Evolutionary conservation across 306 rosid genomes (phyloP), one percentile per base, ranked within the genome.

Genomic region (Medicago arabica): DNA sequence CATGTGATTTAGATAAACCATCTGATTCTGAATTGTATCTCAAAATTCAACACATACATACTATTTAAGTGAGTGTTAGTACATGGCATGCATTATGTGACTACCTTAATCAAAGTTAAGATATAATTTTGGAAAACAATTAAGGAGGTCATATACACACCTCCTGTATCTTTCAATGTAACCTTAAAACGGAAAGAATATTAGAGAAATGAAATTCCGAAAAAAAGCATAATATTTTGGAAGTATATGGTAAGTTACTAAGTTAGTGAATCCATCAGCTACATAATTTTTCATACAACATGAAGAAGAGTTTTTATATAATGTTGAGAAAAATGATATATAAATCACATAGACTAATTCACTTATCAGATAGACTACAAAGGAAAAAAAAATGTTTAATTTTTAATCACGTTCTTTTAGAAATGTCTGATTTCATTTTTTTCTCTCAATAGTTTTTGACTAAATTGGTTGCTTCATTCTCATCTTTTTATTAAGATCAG

Each of bases 401-500:
- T 21, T 21, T 1, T 21, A 21, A 21, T 21, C 23, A 0, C 23
- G 23, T 21, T 21, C 23, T 21, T 41, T 57, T 49, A 47, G 15
- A 11, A 69, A 21, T 71, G 40, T 39, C 44, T 40, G n/a, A 8
- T 31, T 47, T 19, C 66, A 28, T 25, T 25, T 74, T 50, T 15
- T 50, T 15, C n/a, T n/a, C n/a, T 31, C 36, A 6, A 53, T 61
- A 49, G 44, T 31, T 57, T 65, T 73, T 23, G 43, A 47, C 60
- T 41, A 75, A 34, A 36, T 17, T 51, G 49, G 38, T 53, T 74
- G 25, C 46, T 74, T 51, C 23, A 70, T 43, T 31, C 34, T 25
- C 23, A 59, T 63, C 40, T 43, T 53, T 31, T 18, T 15, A 65
- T 51, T 50, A 71, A 78, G 15, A 82, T 71, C 36, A 62, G 55